These are phyloP conservation scores for Coemansia sp. DNA, from an alignment of 192 early-diverging fungal species.

Conservation along the genomic window DNA sequence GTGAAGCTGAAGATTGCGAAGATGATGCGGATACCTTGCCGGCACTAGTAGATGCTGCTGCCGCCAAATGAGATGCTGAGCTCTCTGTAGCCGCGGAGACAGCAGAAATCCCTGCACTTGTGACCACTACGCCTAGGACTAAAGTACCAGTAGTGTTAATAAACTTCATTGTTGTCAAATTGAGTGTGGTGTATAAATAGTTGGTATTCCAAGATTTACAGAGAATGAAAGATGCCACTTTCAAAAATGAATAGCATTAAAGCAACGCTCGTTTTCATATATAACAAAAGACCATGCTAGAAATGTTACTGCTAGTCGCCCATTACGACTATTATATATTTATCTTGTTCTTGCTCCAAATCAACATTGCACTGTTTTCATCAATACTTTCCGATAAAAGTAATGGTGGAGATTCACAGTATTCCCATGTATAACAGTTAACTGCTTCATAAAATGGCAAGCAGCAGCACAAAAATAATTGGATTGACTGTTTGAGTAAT, in stretches of 20 bases:
- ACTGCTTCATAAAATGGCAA: conserved; percentile 1
- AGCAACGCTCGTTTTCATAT: conserved; percentile 9
- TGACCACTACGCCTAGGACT: background rate
- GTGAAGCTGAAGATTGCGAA: background rate
- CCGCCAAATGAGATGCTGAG: background rate
- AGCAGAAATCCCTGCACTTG: background rate
- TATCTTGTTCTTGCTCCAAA: background rate
- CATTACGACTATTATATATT: background rate
- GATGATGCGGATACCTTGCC: background rate
- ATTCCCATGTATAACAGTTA: conserved; percentile 4
- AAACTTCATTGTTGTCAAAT: background rate
- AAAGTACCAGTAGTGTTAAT: background rate
- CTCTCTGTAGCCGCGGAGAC: no score
- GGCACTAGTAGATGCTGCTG: background rate
- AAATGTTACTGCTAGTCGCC: background rate
- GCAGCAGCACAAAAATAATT: background rate
- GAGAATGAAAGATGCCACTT: background rate
- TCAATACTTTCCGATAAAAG: background rate
- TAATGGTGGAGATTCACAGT: background rate
- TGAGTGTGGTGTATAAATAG: background rate
- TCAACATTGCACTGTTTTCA: background rate
- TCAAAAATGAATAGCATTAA: background rate
- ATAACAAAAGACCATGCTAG: no score
- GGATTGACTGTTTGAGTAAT: background rate
- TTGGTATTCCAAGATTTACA: background rate